A percentile compares a stretch with the other conserved stretches of the same genome.
These are phyloP conservation scores for Calonectria crousiana DNA, from an alignment of 2,329 filamentous ascomycete species.

Conservation along the genomic window DNA sequence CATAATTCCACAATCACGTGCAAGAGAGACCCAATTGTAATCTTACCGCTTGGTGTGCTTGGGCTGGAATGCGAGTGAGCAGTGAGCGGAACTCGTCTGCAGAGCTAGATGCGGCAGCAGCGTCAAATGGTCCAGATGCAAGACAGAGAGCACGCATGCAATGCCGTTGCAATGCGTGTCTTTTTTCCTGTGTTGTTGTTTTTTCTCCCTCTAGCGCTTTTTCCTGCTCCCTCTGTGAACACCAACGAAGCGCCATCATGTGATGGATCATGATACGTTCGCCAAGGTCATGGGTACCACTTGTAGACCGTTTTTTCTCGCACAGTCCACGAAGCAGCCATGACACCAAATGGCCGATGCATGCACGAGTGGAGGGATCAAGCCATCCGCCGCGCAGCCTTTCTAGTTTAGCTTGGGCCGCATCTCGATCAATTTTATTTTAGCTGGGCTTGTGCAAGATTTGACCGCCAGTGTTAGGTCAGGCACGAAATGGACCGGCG, in stretches of 20 bases:
- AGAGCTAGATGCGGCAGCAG: not conserved
- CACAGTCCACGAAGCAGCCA: slow-evolving; percentile 1
- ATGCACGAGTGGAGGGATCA: not conserved
- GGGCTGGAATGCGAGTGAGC: slow-evolving; percentile 6
- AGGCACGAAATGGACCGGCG: not conserved
- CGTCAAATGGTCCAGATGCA: not conserved
- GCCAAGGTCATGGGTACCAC: not conserved
- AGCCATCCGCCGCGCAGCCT: not conserved
- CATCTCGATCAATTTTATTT: not conserved
- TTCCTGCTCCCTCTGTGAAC: not conserved
- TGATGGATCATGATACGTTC: not conserved
- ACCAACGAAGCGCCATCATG: not conserved
- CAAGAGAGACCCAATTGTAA: not conserved
- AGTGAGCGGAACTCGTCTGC: not conserved
- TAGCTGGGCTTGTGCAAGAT: not conserved
- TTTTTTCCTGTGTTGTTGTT: not conserved
- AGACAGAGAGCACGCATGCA: not conserved
- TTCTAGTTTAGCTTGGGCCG: not conserved
- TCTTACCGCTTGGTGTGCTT: not conserved
- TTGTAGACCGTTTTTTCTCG: not conserved
- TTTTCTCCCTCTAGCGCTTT: not conserved
- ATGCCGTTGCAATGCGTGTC: not conserved
- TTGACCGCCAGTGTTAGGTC: slow-evolving; percentile 3
- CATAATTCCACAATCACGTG: not conserved
- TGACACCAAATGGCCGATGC: not conserved